Conservation (phyloP, 176 grass and related monocot species). For the Paspalum vaginatum region DNA sequence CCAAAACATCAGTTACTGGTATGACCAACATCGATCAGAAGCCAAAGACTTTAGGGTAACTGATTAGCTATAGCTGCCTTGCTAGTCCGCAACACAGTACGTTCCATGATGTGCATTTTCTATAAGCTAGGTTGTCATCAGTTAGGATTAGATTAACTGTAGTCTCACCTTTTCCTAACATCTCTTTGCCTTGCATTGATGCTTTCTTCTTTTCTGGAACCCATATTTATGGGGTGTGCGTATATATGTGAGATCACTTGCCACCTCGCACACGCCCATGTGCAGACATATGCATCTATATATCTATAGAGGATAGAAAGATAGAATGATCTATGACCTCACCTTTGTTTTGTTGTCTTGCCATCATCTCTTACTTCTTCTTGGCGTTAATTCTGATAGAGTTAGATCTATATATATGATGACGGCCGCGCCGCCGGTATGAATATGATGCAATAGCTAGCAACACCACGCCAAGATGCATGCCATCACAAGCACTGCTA, state of each 20-base stretch:
- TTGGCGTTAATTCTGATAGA: too few species aligned
- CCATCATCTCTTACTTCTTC: neutral
- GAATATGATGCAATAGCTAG: neutral
- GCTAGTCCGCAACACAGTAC: neutral
- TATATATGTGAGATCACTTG: constrained; percentile 31
- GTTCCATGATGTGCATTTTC: neutral
- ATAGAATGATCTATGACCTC: constrained; percentile 42
- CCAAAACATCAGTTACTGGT: constrained; percentile 4
- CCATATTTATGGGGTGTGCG: neutral
- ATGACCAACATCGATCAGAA: neutral
- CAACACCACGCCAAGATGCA: neutral
- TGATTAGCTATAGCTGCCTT: neutral
- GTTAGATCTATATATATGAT: neutral
- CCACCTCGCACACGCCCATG: constrained; percentile 11
- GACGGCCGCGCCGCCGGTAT: neutral
- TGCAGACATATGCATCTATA: neutral
- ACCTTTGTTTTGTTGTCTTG: constrained; percentile 29
- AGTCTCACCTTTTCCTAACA: neutral
- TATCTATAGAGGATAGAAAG: neutral
- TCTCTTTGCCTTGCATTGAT: neutral
- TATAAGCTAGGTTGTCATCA: neutral
- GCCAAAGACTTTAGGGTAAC: constrained; percentile 14
- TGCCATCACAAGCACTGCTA: too few species aligned
- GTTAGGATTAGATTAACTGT: neutral
- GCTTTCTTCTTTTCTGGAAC: neutral